Conservation (phyloP, 1,284 basidiomycete genomes). For the Melampsora americana region DNA sequence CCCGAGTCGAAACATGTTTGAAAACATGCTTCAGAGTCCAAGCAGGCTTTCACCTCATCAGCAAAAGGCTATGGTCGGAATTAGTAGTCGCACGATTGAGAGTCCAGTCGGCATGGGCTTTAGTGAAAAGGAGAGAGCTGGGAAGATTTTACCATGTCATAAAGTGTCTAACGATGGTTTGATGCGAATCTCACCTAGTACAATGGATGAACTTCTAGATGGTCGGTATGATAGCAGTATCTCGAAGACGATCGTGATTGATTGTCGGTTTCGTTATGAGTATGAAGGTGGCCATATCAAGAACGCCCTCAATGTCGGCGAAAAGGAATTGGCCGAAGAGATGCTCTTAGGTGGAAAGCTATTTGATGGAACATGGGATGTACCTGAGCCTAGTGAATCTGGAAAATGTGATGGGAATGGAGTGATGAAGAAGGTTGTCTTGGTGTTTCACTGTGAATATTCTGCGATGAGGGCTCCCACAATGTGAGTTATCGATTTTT, state of each 20-base stretch:
- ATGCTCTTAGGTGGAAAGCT: slow-evolving; percentile 57
- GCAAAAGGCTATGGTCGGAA: background rate
- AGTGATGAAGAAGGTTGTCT: slow-evolving; percentile 67
- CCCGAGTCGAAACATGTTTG: background rate
- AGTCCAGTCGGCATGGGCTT: slow-evolving; percentile 57
- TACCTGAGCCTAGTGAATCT: slow-evolving; percentile 74
- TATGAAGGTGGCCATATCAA: slow-evolving; percentile 88
- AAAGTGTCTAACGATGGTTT: slow-evolving; percentile 89
- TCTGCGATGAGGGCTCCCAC: slow-evolving; percentile 91
- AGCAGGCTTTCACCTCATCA: background rate
- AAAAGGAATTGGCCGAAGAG: slow-evolving; percentile 73
- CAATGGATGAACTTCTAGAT: slow-evolving; percentile 65
- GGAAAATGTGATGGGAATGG: slow-evolving; percentile 62
- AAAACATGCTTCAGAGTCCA: background rate
- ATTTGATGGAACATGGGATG: slow-evolving; percentile 53
- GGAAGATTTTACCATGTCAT: slow-evolving; percentile 91
- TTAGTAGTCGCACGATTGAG: slow-evolving; percentile 5
- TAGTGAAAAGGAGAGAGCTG: slow-evolving; percentile 84
- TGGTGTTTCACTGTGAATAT: slow-evolving; percentile 98
- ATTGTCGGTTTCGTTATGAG: slow-evolving; percentile 98
- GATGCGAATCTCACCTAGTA: slow-evolving; percentile 79
- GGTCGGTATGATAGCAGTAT: slow-evolving; percentile 68
- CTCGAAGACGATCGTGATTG: slow-evolving; percentile 73
- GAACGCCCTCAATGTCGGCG: slow-evolving; percentile 87
- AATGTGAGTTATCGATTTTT: slow-evolving; percentile 63